Evolutionary conservation across 1,284 basidiomycete species (phyloP).

Genomic region (Spongispora temasekensis): DNA sequence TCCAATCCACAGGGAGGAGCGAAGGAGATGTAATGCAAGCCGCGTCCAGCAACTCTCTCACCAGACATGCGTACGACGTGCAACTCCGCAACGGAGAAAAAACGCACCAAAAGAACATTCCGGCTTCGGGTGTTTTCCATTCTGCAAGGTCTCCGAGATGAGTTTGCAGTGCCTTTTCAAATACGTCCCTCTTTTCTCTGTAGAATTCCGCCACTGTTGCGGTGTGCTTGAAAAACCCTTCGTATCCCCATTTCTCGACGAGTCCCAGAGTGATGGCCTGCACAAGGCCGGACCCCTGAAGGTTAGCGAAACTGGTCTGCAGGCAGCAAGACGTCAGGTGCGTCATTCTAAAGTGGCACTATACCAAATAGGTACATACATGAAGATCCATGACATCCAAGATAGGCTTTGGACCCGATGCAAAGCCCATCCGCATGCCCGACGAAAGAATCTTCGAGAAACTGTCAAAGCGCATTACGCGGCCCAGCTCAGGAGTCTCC

Average conservation of each 20-base stretch:
- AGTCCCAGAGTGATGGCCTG: slow-evolving; percentile 77
- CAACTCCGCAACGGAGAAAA: slow-evolving; percentile 23
- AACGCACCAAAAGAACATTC: slow-evolving; percentile 87
- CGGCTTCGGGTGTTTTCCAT: slow-evolving; percentile 86
- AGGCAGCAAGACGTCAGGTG: slow-evolving; percentile 4
- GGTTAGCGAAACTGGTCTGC: slow-evolving; percentile 71
- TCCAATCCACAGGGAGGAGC: slow-evolving; percentile 6
- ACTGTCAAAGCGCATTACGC: slow-evolving; percentile 87
- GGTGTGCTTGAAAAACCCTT: slow-evolving; percentile 78
- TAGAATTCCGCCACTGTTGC: slow-evolving; percentile 79
- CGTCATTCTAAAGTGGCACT: slow-evolving; percentile 10
- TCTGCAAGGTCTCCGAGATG: slow-evolving; percentile 78
- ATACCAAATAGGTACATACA: slow-evolving; percentile 42
- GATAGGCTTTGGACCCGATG: slow-evolving; percentile 75
- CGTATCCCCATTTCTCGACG: slow-evolving; percentile 76
- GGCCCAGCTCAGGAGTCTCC: slow-evolving; percentile 60
- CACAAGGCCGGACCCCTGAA: slow-evolving; percentile 78
- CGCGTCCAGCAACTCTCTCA: slow-evolving; percentile 9
- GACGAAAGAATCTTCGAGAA: slow-evolving; percentile 87
- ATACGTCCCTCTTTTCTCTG: slow-evolving; percentile 73
- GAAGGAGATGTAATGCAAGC: slow-evolving; percentile 5
- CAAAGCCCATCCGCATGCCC: slow-evolving; percentile 82
- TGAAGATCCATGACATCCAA: slow-evolving; percentile 75
- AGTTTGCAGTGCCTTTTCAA: slow-evolving; percentile 74
- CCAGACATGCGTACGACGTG: slow-evolving; percentile 9